phyloP scores from a whole-genome alignment of 2,329 filamentous ascomycete genomes.

The Cladorrhinum sp. region DNA sequence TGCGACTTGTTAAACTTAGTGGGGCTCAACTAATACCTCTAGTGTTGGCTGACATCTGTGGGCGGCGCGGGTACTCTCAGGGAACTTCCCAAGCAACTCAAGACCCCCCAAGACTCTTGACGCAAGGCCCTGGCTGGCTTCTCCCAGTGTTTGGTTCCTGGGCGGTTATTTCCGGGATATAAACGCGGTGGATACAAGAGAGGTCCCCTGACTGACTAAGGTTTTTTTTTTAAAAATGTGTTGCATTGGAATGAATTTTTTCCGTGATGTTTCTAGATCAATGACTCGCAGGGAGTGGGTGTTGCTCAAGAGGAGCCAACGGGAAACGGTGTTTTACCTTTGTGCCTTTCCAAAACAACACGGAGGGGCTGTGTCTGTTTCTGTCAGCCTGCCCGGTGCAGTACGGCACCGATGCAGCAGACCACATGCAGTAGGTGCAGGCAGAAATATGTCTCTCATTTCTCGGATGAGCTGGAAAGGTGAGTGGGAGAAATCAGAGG shows the following conservation, averaged over 20 bases:
- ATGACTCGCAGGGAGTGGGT: not conserved
- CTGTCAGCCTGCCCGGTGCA: not conserved
- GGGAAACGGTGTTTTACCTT: not conserved
- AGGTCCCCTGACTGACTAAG: not conserved
- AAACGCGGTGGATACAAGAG: not conserved
- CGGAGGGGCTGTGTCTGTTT: not conserved
- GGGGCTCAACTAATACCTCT: conserved; percentile 23
- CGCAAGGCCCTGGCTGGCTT: not conserved
- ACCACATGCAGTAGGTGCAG: not conserved
- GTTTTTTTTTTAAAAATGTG: not conserved
- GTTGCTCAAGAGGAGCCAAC: not conserved
- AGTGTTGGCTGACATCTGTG: conserved; percentile 19
- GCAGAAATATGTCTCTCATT: not conserved
- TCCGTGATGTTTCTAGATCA: not conserved
- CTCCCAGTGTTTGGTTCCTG: not conserved
- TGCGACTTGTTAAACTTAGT: conserved; percentile 14
- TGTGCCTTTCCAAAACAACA: not conserved
- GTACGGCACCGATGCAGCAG: not conserved
- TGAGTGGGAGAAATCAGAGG: not conserved
- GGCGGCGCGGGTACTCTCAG: conserved; percentile 18
- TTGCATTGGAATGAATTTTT: not conserved
- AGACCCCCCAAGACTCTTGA: not conserved
- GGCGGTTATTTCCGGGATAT: conserved; percentile 16
- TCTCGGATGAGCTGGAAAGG: not conserved
- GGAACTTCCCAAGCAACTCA: conserved; percentile 1